Conservation (phyloP, 768 basidiomycete species). For the Mycena capillaripes region DNA sequence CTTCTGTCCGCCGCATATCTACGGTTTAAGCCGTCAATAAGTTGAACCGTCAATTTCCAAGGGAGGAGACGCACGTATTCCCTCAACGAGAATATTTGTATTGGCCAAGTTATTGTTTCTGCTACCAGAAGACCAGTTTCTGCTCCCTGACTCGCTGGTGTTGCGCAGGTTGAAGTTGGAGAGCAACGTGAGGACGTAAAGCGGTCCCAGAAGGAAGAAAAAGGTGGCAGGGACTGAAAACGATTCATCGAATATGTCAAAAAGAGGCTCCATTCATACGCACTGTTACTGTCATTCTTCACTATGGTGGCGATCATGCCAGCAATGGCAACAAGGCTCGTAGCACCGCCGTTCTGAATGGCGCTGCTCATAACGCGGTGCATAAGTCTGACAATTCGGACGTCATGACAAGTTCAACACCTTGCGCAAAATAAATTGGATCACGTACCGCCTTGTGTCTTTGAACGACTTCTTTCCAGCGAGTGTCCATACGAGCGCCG, state of each 20-base stretch:
- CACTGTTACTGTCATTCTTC: not conserved
- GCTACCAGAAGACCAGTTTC: not conserved
- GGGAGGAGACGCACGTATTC: not conserved
- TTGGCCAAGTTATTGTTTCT: not conserved
- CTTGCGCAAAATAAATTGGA: not conserved
- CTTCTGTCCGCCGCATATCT: not conserved
- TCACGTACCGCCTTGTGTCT: conserved; percentile 4
- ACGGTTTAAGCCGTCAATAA: no score
- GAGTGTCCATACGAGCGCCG: no score
- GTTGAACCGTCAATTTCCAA: no score
- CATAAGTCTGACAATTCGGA: conserved; percentile 3
- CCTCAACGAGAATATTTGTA: not conserved
- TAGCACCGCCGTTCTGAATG: conserved; percentile 11
- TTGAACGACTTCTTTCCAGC: not conserved
- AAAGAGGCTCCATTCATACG: not conserved
- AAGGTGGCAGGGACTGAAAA: not conserved
- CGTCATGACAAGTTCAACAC: not conserved
- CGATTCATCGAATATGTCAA: no score
- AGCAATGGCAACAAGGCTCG: not conserved
- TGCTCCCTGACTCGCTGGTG: not conserved
- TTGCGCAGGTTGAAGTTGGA: conserved; percentile 4
- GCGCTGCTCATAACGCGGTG: not conserved
- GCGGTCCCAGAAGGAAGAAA: not conserved
- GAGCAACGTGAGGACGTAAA: conserved; percentile 4
- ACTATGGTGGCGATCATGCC: not conserved